Evolutionary conservation across 352 stramenopile genomes (phyloP).

Genomic region (Phytophthora nicotianae): DNA sequence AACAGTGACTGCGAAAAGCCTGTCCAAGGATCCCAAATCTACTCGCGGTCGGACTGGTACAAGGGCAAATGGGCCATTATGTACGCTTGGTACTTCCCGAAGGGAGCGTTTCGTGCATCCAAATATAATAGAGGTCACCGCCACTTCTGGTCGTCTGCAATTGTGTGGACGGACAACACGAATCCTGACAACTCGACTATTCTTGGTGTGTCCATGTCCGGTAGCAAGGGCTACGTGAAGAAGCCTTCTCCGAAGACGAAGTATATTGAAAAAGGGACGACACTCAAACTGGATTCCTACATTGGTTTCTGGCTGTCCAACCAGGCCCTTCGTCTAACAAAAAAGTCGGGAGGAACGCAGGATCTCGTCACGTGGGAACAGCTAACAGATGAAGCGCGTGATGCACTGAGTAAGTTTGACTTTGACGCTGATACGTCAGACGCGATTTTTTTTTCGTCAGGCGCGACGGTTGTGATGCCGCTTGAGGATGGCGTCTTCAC

Average conservation of each 20-base stretch:
- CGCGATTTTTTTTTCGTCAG: neutral
- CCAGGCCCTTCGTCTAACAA: neutral
- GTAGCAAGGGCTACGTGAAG: conserved; percentile 3
- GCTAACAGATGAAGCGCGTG: conserved; percentile 7
- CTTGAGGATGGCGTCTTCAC: neutral
- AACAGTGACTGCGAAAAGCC: conserved; percentile 29
- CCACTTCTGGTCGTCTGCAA: conserved; percentile 13
- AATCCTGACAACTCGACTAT: conserved; percentile 18
- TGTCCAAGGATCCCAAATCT: conserved; percentile 27
- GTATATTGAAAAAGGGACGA: conserved; percentile 11
- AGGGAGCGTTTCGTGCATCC: neutral
- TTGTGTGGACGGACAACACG: conserved; percentile 13
- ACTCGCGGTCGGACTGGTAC: conserved; percentile 27
- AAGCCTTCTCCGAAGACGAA: conserved; percentile 14
- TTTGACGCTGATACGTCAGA: neutral
- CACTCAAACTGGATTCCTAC: conserved; percentile 12
- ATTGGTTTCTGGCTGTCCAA: neutral
- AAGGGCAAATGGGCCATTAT: conserved; percentile 32
- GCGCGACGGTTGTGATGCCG: neutral
- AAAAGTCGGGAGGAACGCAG: conserved; percentile 1
- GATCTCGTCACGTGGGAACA: conserved; percentile 27
- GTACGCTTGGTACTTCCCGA: conserved; percentile 29
- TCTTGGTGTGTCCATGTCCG: conserved; percentile 22
- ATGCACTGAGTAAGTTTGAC: neutral
- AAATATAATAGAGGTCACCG: conserved; percentile 2